phyloP scores from a whole-genome alignment of 164 flowering plant genomes.

The Liriodendron chinense region DNA sequence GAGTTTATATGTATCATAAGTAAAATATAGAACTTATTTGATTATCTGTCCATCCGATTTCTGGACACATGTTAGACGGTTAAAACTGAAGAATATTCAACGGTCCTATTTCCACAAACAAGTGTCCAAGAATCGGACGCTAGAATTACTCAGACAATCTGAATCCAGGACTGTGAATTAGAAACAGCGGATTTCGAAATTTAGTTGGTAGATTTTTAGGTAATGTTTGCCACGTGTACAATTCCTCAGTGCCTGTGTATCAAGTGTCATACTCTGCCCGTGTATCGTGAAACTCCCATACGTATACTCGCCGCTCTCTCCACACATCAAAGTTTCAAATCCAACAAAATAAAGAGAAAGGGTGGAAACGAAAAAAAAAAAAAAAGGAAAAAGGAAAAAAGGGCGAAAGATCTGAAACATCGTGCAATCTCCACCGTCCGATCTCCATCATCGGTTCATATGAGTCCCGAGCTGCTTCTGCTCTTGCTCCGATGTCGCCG shows the following conservation, averaged over 20 bases:
- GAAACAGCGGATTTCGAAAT: no score
- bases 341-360: not conserved
- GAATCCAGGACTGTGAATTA: no score
- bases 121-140: no score
- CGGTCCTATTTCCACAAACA: no score
- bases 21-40: no score
- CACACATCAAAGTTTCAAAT: not conserved
- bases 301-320: not conserved
- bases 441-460: not conserved
- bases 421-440: not conserved
- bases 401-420: not conserved
- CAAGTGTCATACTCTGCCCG: not conserved
- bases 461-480: constrained; percentile 5
- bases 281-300: not conserved
- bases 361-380: not conserved
- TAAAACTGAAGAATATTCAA: no score
- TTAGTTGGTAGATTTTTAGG: not conserved
- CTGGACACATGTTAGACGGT: no score
- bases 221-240: not conserved
- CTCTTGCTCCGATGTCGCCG: constrained; percentile 19
- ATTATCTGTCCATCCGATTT: no score
- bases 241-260: no score
- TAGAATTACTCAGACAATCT: no score
- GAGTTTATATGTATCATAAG: no score
- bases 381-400: not conserved